Base-by-base conservation (phyloP, 495 filamentous ascomycete species). In the Neurospora pannonica region DNA sequence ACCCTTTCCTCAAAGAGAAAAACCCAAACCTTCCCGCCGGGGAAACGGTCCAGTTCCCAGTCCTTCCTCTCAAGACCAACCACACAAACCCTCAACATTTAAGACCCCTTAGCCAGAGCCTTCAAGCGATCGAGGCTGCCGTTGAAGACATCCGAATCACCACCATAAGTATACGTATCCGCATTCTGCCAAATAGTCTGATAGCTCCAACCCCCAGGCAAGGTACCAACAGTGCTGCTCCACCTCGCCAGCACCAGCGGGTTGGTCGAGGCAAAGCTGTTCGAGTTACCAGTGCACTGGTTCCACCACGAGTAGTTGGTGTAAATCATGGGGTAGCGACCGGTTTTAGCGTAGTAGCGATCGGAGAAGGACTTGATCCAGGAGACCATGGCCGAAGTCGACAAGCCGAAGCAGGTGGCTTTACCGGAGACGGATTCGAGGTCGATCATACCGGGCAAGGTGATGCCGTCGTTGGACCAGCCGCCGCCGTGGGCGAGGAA, bases 381-480 rank as follows among this genome's bases (percentile, higher is more conserved):
- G 28, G 82, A 77, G 0, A 90, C 87, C 86, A 91, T 91, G n/a
- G 77, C 81, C 15, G 83, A 81, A 0, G 80, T 54, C 21, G 82
- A 85, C 70, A 91, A 81, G 1, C 88, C 88, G 75, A 85, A 89
- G 79, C 89, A 91, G 10, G 80, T 81, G 11, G 80, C 76, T 19
- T 85, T 83, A 11, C 81, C 80, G 31, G 83, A 79, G 62, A 83
- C 82, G 76, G 85, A 86, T 80, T 92, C 90, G 34, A 92, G 83
- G 78, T 91, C 90, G 17, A 92, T 83, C 89, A 91, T 91, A 3
- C 90, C 90, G 0, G 90, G 90, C 0, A 92, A 84, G 7, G 89
- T 92, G 72, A 85, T 86, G 39, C 89, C 89, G 75, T 92, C 90
- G 31, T 73, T 77, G 10, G 85, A 84, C 90, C 89, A 91, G 70